Evolutionary conservation across 257 asterid genomes (phyloP).

Genomic region (Penstemon davidsonii): DNA sequence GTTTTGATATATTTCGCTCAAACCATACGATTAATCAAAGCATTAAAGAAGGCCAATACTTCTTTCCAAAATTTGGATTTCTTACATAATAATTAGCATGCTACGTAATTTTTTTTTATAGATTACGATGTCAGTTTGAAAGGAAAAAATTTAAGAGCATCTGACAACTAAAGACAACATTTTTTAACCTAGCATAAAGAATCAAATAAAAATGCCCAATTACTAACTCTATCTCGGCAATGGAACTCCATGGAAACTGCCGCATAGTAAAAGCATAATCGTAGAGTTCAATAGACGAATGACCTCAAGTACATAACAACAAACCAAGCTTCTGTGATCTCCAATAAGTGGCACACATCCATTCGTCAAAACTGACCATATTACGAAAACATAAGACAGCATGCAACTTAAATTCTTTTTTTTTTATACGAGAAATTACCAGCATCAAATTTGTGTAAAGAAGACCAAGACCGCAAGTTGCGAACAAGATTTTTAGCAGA

Average conservation of each 20-base stretch:
- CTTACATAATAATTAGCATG: no score
- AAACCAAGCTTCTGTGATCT: no score
- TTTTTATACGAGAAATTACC: not conserved
- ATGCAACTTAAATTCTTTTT: not conserved
- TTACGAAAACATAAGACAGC: not conserved
- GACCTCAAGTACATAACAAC: no score
- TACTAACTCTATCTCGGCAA: not conserved
- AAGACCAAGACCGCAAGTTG: conserved; percentile 4
- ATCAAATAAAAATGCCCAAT: not conserved
- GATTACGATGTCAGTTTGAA: not conserved
- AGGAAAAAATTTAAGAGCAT: no score
- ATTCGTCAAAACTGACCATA: not conserved
- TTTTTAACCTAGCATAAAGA: not conserved
- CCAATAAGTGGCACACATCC: no score
- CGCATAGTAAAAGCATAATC: not conserved
- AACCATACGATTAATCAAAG: not conserved
- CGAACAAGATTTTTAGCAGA: not conserved
- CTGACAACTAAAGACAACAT: not conserved
- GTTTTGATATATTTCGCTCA: not conserved
- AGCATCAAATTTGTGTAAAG: not conserved
- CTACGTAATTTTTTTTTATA: no score
- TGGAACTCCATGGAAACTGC: not conserved
- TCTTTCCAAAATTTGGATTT: no score
- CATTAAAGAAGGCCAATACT: no score
- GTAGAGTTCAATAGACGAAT: not conserved